Percentiles rank a stretch among this genome's conserved stretches.
These are phyloP conservation scores for Thelonectria blattea DNA, from an alignment of 2,329 filamentous ascomycete genomes.

Conservation along the genomic window DNA sequence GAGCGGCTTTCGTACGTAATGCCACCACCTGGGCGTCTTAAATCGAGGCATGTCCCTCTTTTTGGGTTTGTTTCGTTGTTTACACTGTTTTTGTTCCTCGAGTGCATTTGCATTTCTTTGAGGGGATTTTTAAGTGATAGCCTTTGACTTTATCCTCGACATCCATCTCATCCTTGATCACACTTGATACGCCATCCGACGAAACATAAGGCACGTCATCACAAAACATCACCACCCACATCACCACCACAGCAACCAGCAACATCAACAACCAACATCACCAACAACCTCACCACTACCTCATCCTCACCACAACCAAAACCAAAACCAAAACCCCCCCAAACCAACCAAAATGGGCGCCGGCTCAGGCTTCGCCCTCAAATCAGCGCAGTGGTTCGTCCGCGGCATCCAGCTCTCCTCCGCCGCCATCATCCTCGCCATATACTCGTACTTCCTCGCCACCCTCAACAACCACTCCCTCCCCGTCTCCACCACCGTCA, in stretches of 20 bases:
- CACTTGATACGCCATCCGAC: no score
- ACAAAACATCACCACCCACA: background rate
- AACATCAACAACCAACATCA: background rate
- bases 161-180: no score
- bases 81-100: no score
- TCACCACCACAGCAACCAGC: background rate
- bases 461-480: conserved; percentile 70
- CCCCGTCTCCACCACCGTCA: conserved; percentile 67
- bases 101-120: no score
- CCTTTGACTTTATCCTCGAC: no score
- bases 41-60: background rate
- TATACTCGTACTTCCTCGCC: conserved; percentile 86
- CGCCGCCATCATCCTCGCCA: conserved; percentile 74
- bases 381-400: conserved; percentile 71
- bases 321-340: no score
- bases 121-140: no score
- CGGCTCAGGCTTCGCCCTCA: conserved; percentile 61
- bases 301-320: background rate
- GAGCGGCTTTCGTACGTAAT: background rate
- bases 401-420: conserved; percentile 77
- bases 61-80: background rate
- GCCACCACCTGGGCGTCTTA: background rate
- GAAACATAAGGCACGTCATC: background rate
- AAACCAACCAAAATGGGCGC: conserved; percentile 44
- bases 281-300: background rate